Conservation (phyloP, 768 basidiomycete species). For the Austroboletus festivus region DNA sequence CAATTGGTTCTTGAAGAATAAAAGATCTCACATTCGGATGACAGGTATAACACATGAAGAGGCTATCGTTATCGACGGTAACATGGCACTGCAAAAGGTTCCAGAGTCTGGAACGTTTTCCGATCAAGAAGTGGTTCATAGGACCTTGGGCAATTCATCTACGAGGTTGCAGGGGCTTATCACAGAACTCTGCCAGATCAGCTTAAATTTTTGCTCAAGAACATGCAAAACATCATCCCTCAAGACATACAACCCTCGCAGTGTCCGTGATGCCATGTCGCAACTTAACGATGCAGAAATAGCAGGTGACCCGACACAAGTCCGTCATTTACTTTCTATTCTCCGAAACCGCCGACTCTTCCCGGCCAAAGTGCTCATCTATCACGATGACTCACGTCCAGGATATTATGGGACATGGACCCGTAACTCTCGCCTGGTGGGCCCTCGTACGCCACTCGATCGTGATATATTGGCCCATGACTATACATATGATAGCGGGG, state of each 20-base stretch:
- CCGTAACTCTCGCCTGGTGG: slow-evolving; percentile 69
- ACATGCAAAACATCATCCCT: slow-evolving; percentile 18
- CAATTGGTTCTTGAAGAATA: slow-evolving; percentile 58
- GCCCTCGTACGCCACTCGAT: slow-evolving; percentile 80
- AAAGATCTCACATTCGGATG: slow-evolving; percentile 19
- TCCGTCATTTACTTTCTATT: slow-evolving; percentile 58
- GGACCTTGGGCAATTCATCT: background rate
- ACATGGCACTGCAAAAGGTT: slow-evolving; percentile 10
- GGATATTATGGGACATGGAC: slow-evolving; percentile 97
- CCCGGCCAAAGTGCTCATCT: slow-evolving; percentile 81
- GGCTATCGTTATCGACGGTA: slow-evolving; percentile 60
- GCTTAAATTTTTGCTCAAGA: slow-evolving; percentile 18
- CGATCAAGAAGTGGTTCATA: background rate
- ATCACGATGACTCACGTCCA: slow-evolving; percentile 80
- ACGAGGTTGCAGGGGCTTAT: slow-evolving; percentile 16
- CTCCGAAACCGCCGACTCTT: slow-evolving; percentile 61
- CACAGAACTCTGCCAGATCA: slow-evolving; percentile 31
- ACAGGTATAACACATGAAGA: slow-evolving; percentile 34
- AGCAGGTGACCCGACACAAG: slow-evolving; percentile 63
- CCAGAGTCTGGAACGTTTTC: slow-evolving; percentile 7
- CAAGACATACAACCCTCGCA: slow-evolving; percentile 32
- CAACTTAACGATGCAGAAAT: slow-evolving; percentile 77
- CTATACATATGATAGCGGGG: slow-evolving; percentile 92
- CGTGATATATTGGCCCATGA: slow-evolving; percentile 76
- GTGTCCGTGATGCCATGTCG: slow-evolving; percentile 51